Base-by-base conservation (phyloP, 1,139 yeast species). In the Meyerozyma athensensis region DNA sequence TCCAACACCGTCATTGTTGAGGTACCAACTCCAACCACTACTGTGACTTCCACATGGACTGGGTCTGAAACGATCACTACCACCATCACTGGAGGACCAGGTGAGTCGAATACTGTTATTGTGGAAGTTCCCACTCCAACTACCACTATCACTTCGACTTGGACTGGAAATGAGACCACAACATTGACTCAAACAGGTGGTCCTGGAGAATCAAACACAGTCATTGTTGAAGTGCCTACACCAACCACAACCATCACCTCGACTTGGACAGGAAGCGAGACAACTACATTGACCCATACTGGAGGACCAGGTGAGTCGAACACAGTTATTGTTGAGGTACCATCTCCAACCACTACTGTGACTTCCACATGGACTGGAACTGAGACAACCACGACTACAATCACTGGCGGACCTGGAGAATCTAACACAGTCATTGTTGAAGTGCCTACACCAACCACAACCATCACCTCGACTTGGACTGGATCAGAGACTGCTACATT, bases 211-310 rank as follows among this genome's bases (percentile, higher is more conserved):
- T 43, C 46, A 4, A 39, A 43, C 24, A 42, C 49, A 10, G 40
- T 49, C 22, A 32, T 41, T 7, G 42, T 48, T 9, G 39, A 39
- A 6, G 49, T 48, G 13, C 52, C 53, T 4, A 31, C 39, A 5
- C 50, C 47, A 31, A 43, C 42, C 8, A 34, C 38, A 16, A 51
- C 59, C 1, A 19, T 39, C 6, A 52, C 58, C 2, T 20, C 41
- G 1, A 43, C 52, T 1, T 49, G 52, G 47, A 34, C 46, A 8
- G 53, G 52, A 0, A 20, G 39, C 1, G 12, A 7, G 3, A 43
- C 48, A 3, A 34, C 47, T 6, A 39, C 44, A 16, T 30, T 41
- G 14, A 52, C 56, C 1, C 18, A 32, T 2, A 35, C 44, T 4
- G 53, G 43, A 6, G 13, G 39, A 4, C 43, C 45, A 2, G 49